Base-by-base conservation (phyloP, 371 early-diverging fungal genomes). In the Rhizopus microsporus region DNA sequence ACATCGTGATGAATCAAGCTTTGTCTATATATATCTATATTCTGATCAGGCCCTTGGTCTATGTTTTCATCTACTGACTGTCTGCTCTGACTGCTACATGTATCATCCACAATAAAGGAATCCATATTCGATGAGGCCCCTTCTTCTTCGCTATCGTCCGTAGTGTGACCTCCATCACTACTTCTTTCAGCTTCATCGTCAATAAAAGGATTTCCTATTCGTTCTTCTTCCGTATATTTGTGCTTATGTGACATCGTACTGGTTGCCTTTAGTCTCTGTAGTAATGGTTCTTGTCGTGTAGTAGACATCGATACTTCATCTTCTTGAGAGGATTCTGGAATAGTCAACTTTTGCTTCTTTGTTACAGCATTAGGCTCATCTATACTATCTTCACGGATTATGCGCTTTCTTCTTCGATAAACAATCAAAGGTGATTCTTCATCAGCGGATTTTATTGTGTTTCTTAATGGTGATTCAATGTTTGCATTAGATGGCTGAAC, bases 51-150 rank as follows among this genome's bases (percentile, higher is more conserved):
- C 5, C 1, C 33, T 10, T 32, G 42, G 1, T 17, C 33, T 51
- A n/a, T 50, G 15, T 48, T 33, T 5, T 52, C 54, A 8, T 34
- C 31, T 30, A 33, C n/a, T 8, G 33, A n/a, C 8, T n/a, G 34
- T 23, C 40, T 46, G 12, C 23, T 12, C 10, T 32, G 43, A 2
- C 45, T 1, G 10, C 49, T 48, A 16, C 58, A 54, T n/a, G 42
- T 2, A 44, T n/a, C 7, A 52, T 67, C 67, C 32, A 59, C 48
- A 23, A 68, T 68, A 58, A 68, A 68, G 0, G 69, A 68, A 29
- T 55, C 54, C 31, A 63, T 7, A 6, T 47, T 9, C 1, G 62
- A 60, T 1, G 44, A 47, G 6, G 32, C 57, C 34, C 38, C 54
- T 16, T 44, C 58, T 9, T 59, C 65, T 4, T 44, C 43, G 3